Evolutionary conservation across 345 rosid species (phyloP).

Genomic region (Eucalyptus curtisii): DNA sequence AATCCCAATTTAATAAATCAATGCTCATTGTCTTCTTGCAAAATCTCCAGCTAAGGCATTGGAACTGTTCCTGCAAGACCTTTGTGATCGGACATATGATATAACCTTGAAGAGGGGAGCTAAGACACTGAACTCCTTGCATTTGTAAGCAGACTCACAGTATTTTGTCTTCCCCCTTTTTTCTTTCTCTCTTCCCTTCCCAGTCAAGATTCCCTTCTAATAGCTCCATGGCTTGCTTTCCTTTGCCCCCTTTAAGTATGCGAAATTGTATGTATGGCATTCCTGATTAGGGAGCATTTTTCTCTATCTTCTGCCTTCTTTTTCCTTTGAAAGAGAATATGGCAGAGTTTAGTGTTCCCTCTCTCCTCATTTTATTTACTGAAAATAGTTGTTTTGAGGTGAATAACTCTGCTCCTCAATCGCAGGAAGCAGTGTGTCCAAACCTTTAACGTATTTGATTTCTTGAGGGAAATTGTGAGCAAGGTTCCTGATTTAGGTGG

Average conservation of each 20-base stretch:
- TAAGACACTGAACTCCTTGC: slow-evolving; percentile 43
- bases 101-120: slow-evolving; percentile 46
- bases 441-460: slow-evolving; percentile 24
- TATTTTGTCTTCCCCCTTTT: background rate
- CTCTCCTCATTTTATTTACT: background rate
- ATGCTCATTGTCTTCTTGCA: background rate
- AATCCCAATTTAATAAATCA: background rate
- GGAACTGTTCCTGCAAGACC: slow-evolving; percentile 65
- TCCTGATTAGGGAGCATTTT: background rate
- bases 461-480: slow-evolving; percentile 32
- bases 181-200: background rate
- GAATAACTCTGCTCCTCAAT: background rate
- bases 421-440: slow-evolving; percentile 33
- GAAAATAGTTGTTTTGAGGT: background rate
- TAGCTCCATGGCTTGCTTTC: background rate
- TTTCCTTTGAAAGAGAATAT: background rate
- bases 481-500: slow-evolving; percentile 57
- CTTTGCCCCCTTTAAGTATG: background rate
- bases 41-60: slow-evolving; percentile 54
- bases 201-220: background rate
- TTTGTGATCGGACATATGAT: slow-evolving; percentile 56
- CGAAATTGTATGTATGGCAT: background rate
- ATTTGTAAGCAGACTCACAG: slow-evolving; percentile 31
- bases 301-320: background rate
- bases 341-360: background rate